Percentiles rank a stretch among this genome's conserved stretches.
phyloP scores from a whole-genome alignment of 305 asterid species.

The Plantago lanceolata region DNA sequence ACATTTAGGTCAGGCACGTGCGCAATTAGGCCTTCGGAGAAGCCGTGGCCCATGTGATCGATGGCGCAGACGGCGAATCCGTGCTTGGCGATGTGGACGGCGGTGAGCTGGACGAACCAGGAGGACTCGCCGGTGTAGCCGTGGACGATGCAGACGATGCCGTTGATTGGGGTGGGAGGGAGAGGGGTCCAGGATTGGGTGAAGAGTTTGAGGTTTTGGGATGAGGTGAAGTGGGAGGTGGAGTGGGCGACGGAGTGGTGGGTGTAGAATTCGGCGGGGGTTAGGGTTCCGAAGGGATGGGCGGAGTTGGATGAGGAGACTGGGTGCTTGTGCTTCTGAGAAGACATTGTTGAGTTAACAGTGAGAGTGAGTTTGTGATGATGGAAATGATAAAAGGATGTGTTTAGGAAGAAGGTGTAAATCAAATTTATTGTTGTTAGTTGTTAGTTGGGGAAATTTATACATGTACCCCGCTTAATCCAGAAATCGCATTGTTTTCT shows the following conservation, averaged over 20 bases:
- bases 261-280: conserved; percentile 61
- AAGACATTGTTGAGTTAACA: too few species aligned
- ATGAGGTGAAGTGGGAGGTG: conserved; percentile 60
- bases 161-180: conserved; percentile 36
- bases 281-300: conserved; percentile 65
- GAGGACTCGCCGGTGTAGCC: conserved; percentile 93
- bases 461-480: too few species aligned
- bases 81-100: conserved; percentile 72
- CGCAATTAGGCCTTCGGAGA: conserved; percentile 67
- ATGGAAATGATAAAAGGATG: too few species aligned
- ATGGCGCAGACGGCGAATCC: conserved; percentile 90
- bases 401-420: too few species aligned
- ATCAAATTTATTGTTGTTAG: background rate
- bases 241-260: conserved; percentile 62
- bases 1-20: conserved; percentile 64
- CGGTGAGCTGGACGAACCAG: conserved; percentile 88
- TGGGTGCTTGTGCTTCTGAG: conserved; percentile 43
- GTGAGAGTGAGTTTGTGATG: too few species aligned
- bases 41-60: conserved; percentile 95
- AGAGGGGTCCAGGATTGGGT: conserved; percentile 87
- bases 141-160: conserved; percentile 70
- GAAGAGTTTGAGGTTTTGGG: conserved; percentile 66
- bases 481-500: too few species aligned
- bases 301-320: conserved; percentile 62
- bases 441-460: too few species aligned